Evolutionary conservation across 2,329 filamentous ascomycete species (phyloP).

Genomic region (Alternaria arborescens): DNA sequence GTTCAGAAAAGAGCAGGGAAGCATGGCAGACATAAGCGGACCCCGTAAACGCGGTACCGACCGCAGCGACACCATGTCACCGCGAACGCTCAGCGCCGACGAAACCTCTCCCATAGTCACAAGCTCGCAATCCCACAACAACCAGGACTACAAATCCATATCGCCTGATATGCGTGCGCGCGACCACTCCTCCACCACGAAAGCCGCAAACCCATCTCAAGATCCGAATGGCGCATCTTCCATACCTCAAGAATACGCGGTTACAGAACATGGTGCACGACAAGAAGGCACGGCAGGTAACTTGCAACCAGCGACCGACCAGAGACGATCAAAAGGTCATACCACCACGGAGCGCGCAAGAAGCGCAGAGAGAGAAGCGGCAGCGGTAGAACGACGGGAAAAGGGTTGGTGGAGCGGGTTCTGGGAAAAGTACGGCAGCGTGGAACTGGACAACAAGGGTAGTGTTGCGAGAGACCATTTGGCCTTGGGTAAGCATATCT

Average conservation of each 20-base stretch:
- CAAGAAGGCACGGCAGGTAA: constrained; percentile 7
- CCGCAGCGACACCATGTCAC: constrained; percentile 2
- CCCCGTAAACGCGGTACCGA: constrained; percentile 26
- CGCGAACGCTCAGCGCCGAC: constrained; percentile 21
- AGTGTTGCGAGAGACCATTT: constrained; percentile 84
- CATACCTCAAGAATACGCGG: not conserved
- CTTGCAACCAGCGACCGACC: constrained; percentile 3
- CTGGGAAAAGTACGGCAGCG: constrained; percentile 67
- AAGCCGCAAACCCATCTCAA: not conserved
- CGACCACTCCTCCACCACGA: not conserved
- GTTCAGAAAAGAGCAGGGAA: not conserved
- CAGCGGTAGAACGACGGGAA: constrained; percentile 30
- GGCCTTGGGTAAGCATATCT: constrained; percentile 68
- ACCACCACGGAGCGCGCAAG: constrained; percentile 1
- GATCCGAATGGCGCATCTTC: not conserved
- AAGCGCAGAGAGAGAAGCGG: constrained; percentile 36
- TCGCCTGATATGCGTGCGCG: constrained; percentile 18
- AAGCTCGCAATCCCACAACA: not conserved
- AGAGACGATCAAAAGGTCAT: not conserved
- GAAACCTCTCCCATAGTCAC: constrained; percentile 45
- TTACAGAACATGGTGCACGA: not conserved
- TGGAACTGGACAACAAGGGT: constrained; percentile 87
- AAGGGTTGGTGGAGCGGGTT: constrained; percentile 63
- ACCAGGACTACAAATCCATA: constrained; percentile 37
- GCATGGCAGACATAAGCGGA: constrained; percentile 7